Base-by-base conservation (phyloP, 805 yeast genomes). In the Saccharomycopsis fermentans region DNA sequence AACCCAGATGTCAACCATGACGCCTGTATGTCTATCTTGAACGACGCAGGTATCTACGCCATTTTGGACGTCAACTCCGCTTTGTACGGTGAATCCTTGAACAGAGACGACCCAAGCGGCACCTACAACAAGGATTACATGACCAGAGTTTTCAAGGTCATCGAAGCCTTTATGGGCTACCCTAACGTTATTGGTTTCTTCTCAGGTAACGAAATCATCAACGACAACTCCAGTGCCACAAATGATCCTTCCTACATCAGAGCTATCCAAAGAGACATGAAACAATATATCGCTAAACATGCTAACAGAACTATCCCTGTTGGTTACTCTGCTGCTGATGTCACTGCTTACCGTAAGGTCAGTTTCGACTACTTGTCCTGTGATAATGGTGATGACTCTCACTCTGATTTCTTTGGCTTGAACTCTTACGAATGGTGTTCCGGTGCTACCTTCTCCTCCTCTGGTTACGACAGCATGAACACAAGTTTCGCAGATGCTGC, bases 351-450 rank as follows among this genome's bases (percentile, higher is more conserved):
- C 67, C 81, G 96, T 66, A 72, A 81, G 54, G 86, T 88, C 36
- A 82, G 92, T 56, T 87, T 86, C 71, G 81, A 83, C 64, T 92
- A 86, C 72, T 77, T 92, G 68, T 86, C 87, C 71, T 91, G 98
- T 75, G 70, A 70, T 43, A 64, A 73, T 4, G 79, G 79, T 59
- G 86, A 81, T 17, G 73, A 74, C 63, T 87, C 91, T 16, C 80
- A 81, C 65, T 77, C 86, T n/a, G 97, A 92, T 70, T 90, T 92
- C 76, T 90, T 87, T 70, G 99, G 97, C 14, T 81, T 92, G 69
- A 92, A 94, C 75, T 89, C 96, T 56, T 94, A 94, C 72, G 86
- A 90, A 62, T 92, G 98, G 98, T 94, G 98, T 74, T 88, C 96
- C 0, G 89, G 89, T 52, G 67, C 72, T 37, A 61, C 66, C 16